Evolutionary conservation across 352 stramenopile genomes (phyloP).

Genomic region (Phytopythium kandeliae): DNA sequence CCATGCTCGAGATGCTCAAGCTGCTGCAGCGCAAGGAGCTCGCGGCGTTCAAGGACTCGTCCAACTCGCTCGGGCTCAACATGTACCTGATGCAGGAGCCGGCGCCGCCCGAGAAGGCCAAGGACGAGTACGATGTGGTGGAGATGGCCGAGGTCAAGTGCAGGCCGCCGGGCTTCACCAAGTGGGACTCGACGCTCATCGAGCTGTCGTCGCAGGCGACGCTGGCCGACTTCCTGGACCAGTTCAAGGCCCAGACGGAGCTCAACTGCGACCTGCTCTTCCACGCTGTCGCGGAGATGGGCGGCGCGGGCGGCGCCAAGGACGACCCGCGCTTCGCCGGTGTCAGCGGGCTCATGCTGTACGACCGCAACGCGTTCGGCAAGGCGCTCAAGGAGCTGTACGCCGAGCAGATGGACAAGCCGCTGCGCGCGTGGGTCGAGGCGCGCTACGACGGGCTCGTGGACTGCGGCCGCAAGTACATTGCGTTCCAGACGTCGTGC

Average conservation of each 20-base stretch:
- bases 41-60: conserved; percentile 89
- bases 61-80: conserved; percentile 89
- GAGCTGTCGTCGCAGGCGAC: conserved; percentile 61
- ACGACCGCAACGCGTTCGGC: conserved; percentile 76
- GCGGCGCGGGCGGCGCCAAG: conserved; percentile 39
- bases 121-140: conserved; percentile 90
- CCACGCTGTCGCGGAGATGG: conserved; percentile 69
- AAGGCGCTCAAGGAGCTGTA: conserved; percentile 74
- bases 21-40: conserved; percentile 85
- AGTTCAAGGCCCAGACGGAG: conserved; percentile 65
- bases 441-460: conserved; percentile 78
- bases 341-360: conserved; percentile 82
- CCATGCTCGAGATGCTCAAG: conserved; percentile 92
- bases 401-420: conserved; percentile 42
- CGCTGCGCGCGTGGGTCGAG: conserved; percentile 64
- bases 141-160: conserved; percentile 87
- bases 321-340: conserved; percentile 58
- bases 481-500: conserved; percentile 80
- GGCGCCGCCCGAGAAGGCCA: conserved; percentile 71
- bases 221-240: conserved; percentile 55
- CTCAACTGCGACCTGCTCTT: conserved; percentile 83
- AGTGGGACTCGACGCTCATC: conserved; percentile 88
- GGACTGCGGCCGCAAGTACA: conserved; percentile 78
- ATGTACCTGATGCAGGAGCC: conserved; percentile 92
- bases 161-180: conserved; percentile 86